A percentile compares a stretch with the other conserved stretches of the same genome.
Conservation (phyloP, 768 basidiomycete genomes). For the Amanita pseudoporphyria region DNA sequence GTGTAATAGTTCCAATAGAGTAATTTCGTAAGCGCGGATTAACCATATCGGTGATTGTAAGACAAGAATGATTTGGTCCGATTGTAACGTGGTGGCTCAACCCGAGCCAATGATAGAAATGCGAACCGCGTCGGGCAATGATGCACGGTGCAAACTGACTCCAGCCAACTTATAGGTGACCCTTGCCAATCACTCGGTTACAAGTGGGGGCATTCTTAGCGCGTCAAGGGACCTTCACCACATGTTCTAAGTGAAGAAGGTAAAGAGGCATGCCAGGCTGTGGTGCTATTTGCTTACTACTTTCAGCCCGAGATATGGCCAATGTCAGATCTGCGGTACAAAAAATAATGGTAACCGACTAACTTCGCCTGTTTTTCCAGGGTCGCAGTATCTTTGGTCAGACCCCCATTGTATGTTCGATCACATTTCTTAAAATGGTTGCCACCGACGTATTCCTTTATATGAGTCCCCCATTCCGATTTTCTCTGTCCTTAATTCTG, state of each 20-base stretch:
- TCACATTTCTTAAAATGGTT: slow-evolving; percentile 9
- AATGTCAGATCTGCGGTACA: slow-evolving; percentile 6
- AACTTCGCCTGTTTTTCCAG: slow-evolving; percentile 7
- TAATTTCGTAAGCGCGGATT: slow-evolving; percentile 7
- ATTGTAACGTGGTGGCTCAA: slow-evolving; percentile 3
- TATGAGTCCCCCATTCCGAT: slow-evolving; percentile 17
- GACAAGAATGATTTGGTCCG: slow-evolving; percentile 6
- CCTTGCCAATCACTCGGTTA: slow-evolving; percentile 7
- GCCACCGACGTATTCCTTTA: slow-evolving; percentile 19
- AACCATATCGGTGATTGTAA: slow-evolving; percentile 5
- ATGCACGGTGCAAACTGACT: slow-evolving; percentile 2
- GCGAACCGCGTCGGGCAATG: background rate
- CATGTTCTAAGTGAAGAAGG: background rate
- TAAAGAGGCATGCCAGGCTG: background rate
- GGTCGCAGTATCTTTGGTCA: slow-evolving; percentile 8
- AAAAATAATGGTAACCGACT: slow-evolving; percentile 1
- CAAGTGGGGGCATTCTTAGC: background rate
- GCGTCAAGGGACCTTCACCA: background rate
- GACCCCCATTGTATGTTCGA: slow-evolving; percentile 7
- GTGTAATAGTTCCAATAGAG: background rate
- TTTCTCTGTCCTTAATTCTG: slow-evolving; percentile 22
- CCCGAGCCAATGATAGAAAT: slow-evolving; percentile 1
- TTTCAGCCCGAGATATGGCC: background rate
- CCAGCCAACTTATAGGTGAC: slow-evolving; percentile 3
- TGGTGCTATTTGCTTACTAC: background rate